Conservation (phyloP, 176 grass and related monocot genomes). For the Ensete glaucum region DNA sequence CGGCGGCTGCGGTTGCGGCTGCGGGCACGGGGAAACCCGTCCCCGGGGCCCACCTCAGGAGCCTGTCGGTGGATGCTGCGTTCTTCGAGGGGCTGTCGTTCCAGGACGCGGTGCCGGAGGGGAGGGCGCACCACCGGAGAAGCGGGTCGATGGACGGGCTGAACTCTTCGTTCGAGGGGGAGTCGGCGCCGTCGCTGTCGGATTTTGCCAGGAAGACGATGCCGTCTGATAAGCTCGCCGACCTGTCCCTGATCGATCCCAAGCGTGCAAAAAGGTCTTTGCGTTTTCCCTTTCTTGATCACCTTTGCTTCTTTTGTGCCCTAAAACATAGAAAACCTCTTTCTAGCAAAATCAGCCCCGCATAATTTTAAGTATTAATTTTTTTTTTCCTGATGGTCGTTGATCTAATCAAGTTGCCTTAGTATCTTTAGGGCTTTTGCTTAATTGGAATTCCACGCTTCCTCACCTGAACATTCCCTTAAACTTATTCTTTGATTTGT, state of each 20-base stretch:
- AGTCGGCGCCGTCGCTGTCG: constrained; percentile 37
- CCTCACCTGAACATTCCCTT: no score
- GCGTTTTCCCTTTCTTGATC: neutral
- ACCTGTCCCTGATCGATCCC: constrained; percentile 75
- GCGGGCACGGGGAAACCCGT: neutral
- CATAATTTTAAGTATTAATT: no score
- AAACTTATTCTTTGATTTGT: neutral
- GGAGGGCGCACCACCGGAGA: constrained; percentile 36
- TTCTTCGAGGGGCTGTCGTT: constrained; percentile 72
- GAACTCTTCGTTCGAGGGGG: constrained; percentile 54
- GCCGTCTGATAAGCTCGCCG: constrained; percentile 58
- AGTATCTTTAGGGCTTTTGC: no score
- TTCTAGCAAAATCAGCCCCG: no score
- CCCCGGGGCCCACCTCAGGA: constrained; percentile 25
- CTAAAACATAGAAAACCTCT: no score
- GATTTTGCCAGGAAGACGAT: constrained; percentile 84
- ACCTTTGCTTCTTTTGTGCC: neutral
- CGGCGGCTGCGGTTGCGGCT: neutral
- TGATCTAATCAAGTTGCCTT: no score
- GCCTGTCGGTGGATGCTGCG: constrained; percentile 85
- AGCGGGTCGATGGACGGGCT: constrained; percentile 78
- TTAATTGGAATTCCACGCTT: no score
- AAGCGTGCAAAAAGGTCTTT: constrained; percentile 79
- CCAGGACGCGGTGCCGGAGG: constrained; percentile 23
- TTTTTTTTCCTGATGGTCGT: no score